Conservation (phyloP, 1,284 basidiomycete genomes). For the Moniliophthora roreri region DNA sequence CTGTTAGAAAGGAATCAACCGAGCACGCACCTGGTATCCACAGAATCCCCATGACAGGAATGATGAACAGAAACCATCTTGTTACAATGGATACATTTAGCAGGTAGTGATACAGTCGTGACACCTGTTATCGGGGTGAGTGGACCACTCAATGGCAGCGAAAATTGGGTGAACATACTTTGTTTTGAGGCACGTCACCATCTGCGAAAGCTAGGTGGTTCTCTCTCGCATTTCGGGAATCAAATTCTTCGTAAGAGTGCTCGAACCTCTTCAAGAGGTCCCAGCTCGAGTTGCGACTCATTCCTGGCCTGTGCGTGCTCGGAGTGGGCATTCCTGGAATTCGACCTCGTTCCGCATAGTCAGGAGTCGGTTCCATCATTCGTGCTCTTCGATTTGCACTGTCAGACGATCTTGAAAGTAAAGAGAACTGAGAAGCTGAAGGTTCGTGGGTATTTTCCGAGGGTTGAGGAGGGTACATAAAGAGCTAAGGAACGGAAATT, state of each 20-base stretch:
- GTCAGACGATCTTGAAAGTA: background rate
- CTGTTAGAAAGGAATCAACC: background rate
- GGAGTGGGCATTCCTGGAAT: constrained; percentile 12
- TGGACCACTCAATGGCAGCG: background rate
- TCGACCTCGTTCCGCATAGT: constrained; percentile 7
- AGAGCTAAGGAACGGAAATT: no score
- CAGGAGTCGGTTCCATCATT: background rate
- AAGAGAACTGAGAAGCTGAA: constrained; percentile 3
- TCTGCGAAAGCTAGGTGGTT: constrained; percentile 59
- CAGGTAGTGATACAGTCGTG: constrained; percentile 72
- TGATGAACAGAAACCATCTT: constrained; percentile 79
- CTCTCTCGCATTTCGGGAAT: constrained; percentile 53
- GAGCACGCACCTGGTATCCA: constrained; percentile 63
- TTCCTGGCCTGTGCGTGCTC: constrained; percentile 10
- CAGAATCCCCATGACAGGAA: constrained; percentile 68
- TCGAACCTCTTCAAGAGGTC: constrained; percentile 54
- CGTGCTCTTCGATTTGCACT: background rate
- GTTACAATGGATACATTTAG: constrained; percentile 76
- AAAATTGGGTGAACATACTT: constrained; percentile 30
- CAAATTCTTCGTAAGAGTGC: constrained; percentile 59
- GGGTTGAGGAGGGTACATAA: constrained; percentile 13
- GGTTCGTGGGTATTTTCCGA: background rate
- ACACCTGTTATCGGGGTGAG: constrained; percentile 35
- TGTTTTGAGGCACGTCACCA: constrained; percentile 60
- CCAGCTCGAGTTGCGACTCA: constrained; percentile 41